Evolutionary conservation across 2,329 filamentous ascomycete species (phyloP), one percentile per base, ranked within the genome.

Genomic region (Hypomyces rosellus): DNA sequence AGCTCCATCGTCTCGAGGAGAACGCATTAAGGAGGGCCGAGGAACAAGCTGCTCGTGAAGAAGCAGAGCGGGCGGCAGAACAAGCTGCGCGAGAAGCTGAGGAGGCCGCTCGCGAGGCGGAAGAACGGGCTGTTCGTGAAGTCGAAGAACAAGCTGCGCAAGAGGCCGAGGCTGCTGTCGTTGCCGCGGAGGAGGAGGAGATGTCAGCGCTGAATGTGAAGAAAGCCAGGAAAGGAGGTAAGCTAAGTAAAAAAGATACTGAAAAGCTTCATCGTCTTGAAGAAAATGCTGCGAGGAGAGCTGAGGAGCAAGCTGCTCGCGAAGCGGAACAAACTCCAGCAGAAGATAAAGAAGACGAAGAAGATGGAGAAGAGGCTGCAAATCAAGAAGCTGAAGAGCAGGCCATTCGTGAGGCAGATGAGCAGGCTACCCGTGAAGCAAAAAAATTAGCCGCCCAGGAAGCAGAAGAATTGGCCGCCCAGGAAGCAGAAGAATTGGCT

Each of bases 161-260:
- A 12, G 61, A 51, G 4, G 56, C 50, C 54, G 59, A 50, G 46
- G 54, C 41, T 55, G 57, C 59, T n/a, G 61, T 55, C 40, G 43
- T 46, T 15, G 56, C 53, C 2, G 50, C 57, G 16, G 65, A 71
- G 45, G 67, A 73, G 52, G 61, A 63, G 11, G 69, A 75, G 51
- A 61, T 74, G 12, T 68, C 63, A 13, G 59, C 62, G 4, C 63
- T 76, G 4, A 73, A 71, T 40, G 66, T 68, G 20, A 80, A 78
- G 59, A 78, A 76, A 57, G 67, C 68, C 1, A 75, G 73, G 56
- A 80, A 75, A 60, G 64, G 20, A 22, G 39, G 66, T 49, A 76
- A 67, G 52, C 57, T 75, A 12, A 61, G 59, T 2, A 76, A 71
- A 54, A 74, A 68, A 50, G 74, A 75, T 33, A 64, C 75, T 45